Conservation (phyloP, 306 rosid genomes). For the Trichosanthes cucumerina region DNA sequence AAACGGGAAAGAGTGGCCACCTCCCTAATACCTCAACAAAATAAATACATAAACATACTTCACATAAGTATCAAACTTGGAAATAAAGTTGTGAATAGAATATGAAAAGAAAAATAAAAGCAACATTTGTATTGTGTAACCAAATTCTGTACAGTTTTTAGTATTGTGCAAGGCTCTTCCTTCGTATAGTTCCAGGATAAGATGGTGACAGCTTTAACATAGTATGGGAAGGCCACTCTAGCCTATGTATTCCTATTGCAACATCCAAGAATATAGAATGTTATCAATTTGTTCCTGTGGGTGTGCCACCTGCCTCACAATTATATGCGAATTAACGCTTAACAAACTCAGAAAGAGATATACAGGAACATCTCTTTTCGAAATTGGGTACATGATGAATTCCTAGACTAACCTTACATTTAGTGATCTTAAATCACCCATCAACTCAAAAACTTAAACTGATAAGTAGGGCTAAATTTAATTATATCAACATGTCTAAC, state of each 20-base stretch:
- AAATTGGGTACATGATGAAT: background rate
- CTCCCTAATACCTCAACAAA: conserved; percentile 58
- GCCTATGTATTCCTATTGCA: background rate
- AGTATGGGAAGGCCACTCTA: background rate
- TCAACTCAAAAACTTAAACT: no score
- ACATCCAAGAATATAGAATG: background rate
- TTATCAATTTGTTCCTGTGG: background rate
- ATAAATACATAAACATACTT: conserved; percentile 16
- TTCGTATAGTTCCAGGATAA: background rate
- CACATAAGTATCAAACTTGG: background rate
- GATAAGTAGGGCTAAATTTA: no score
- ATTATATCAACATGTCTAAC: no score
- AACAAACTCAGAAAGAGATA: background rate
- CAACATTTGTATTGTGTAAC: background rate
- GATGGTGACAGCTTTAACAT: background rate
- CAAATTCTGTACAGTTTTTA: background rate
- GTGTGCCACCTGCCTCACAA: background rate
- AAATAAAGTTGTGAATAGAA: background rate
- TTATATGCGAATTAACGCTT: background rate
- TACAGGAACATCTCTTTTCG: background rate
- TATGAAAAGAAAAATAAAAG: background rate
- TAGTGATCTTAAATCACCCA: no score
- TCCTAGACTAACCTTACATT: background rate
- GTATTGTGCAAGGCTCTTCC: background rate
- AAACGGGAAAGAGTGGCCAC: conserved; percentile 96